Conservation (phyloP, 352 stramenopile genomes). For the Phytophthora foliorum region DNA sequence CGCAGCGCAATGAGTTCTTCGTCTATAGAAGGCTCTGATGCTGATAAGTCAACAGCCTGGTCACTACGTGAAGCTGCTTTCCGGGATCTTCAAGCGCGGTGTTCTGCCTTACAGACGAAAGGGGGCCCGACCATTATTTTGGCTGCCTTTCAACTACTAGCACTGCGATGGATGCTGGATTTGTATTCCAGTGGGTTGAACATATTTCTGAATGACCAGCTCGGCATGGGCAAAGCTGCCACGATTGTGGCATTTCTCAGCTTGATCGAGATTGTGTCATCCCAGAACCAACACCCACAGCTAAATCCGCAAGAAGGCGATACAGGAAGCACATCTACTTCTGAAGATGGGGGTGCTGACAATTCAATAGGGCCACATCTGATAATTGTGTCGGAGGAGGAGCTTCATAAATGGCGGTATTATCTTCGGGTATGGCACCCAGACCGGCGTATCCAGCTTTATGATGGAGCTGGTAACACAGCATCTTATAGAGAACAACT, state of each 20-base stretch:
- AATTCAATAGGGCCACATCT: conserved; percentile 63
- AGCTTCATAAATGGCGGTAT: conserved; percentile 86
- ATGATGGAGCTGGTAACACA: conserved; percentile 41
- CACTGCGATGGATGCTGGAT: conserved; percentile 85
- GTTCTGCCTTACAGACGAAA: conserved; percentile 28
- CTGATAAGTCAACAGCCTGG: conserved; percentile 17
- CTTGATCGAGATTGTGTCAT: conserved; percentile 53
- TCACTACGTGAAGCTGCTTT: conserved; percentile 37
- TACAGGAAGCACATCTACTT: neutral
- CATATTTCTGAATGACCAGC: conserved; percentile 86
- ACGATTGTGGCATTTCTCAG: conserved; percentile 83
- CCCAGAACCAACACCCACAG: conserved; percentile 26
- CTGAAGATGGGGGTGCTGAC: neutral
- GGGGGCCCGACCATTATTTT: conserved; percentile 57
- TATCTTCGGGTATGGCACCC: conserved; percentile 69
- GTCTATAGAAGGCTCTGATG: conserved; percentile 13
- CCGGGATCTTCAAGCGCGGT: conserved; percentile 39
- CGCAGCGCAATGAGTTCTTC: conserved; percentile 56
- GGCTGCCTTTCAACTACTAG: conserved; percentile 78
- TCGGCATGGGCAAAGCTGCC: conserved; percentile 88
- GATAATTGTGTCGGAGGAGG: conserved; percentile 77
- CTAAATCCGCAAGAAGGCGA: conserved; percentile 13
- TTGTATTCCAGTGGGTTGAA: conserved; percentile 74
- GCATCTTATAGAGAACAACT: conserved; percentile 48
- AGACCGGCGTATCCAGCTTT: conserved; percentile 69